Base-by-base conservation (phyloP, 805 yeast species). In the Candida suzukii region DNA sequence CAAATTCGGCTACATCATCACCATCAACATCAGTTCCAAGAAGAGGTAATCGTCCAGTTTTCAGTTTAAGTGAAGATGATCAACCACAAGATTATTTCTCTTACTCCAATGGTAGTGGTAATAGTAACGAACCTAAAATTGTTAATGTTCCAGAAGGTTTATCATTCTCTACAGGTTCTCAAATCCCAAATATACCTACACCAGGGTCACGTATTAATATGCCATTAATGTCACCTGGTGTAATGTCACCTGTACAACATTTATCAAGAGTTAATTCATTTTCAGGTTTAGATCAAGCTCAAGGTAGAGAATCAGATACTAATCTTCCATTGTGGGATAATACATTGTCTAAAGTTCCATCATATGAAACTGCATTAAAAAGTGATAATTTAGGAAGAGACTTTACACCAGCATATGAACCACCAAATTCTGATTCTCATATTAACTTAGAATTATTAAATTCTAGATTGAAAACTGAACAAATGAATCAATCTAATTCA, bases 321-420 rank as follows among this genome's bases (percentile, higher is more conserved):
- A 42, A 43, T 6, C 41, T 39, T 11, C 6, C 25, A 5, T 35
- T 14, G 13, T 52, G 55, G 55, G 52, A 48, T 35, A 40, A 43
- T 2, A 39, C 43, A 13, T 41, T 54, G 29, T 78, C 83, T 18
- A 66, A 77, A 38, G 96, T 91, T 7, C 98, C 98, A 0, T 79
- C 95, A 0, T 91, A 91, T 60, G 73, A 72, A 8, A 80, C 84
- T 26, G 97, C 98, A 0, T 61, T 88, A 58, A 75, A 74, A 51
- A 60, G 75, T 2, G 79, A 71, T 36, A 47, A 46, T 8, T 51
- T 48, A 7, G 64, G 62, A 6, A 73, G 67, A 18, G 77, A 74
- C 40, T 61, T 82, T 21, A 80, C 96, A 2, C 97, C 97, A 0
- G 73, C 74, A 2, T 88, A 88, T 58, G 70, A 66, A 46, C 80